Evolutionary conservation across 345 rosid genomes (phyloP), one percentile per base, ranked within the genome.

Genomic region (Raphanus raphanistrum): DNA sequence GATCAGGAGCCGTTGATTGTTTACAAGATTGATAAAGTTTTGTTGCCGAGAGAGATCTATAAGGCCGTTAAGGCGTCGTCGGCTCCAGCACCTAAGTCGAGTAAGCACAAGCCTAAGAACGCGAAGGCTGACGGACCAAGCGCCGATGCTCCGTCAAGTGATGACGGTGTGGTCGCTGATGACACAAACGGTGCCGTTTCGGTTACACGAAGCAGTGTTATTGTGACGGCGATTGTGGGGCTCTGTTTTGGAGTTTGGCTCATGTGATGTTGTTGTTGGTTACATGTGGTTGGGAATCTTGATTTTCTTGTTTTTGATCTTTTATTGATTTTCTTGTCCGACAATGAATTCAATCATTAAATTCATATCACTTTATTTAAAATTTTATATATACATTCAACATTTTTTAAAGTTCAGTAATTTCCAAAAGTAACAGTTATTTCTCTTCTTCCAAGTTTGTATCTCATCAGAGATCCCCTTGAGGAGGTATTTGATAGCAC

Each of bases 1-100:
- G 97, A 95, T 31, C 84, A 88, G 68, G 95, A 92, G 74, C 98
- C 98, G 17, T 84, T 95, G 45, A 85, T 92, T 10, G 73, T 95
- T 27, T 95, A 80, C 67, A 88, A 91, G 75, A 75, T 90, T 8
- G 82, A 88, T 25, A 90, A 88, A 87, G 88, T 92, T 15, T 76
- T 94, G 86, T 61, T 83, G 80, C 98, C 98, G 0, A 75, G 74
- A 71, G 98, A 94, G 87, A 67, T 94, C 73, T 95, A 86, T 66
- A 90, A 92, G 85, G 81, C 86, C 0, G 79, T 80, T 33, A 87
- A 66, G 28, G 62, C 77, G 15, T 61, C 77, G 15, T 61, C 82
- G 3, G 79, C 82, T 78, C 83, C 74, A 79, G 55, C 90, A 1
- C 86, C 90, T 5, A 89, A 89, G 12, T 82, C 86, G n/a, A 84